Conservation (phyloP, 2,329 filamentous ascomycete genomes). For the Trichoderma aggressivum region DNA sequence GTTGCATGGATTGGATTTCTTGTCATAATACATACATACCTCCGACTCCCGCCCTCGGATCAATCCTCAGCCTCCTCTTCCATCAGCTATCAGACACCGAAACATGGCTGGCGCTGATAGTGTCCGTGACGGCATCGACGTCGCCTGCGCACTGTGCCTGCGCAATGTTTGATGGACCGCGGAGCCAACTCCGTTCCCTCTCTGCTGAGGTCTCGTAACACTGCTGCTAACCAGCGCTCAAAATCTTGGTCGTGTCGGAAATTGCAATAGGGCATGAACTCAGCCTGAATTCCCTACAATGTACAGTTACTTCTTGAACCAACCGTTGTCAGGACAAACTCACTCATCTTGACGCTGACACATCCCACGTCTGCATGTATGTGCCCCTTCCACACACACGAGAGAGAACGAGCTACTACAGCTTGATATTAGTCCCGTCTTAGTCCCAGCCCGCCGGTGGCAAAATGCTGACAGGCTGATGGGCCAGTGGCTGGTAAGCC, state of each 20-base stretch:
- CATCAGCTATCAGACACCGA: not conserved
- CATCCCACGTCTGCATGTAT: not conserved
- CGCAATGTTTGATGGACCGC: not conserved
- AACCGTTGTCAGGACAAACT: not conserved
- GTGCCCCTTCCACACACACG: not conserved
- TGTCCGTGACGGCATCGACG: not conserved
- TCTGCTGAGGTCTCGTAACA: not conserved
- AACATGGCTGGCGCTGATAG: not conserved
- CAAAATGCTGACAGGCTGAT: conserved; percentile 15
- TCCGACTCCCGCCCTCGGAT: not conserved
- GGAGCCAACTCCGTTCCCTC: not conserved
- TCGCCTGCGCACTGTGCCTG: not conserved
- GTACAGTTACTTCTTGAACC: not conserved
- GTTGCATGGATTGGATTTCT: not conserved
- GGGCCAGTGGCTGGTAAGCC: conserved; percentile 13
- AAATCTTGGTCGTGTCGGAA: not conserved
- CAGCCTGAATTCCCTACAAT: not conserved
- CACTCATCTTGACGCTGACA: not conserved
- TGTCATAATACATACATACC: not conserved
- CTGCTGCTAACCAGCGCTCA: not conserved
- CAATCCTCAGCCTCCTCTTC: not conserved
- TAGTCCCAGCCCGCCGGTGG: conserved; percentile 1
- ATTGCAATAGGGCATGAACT: not conserved
- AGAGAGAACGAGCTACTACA: not conserved
- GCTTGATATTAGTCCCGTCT: not conserved